phyloP scores from a whole-genome alignment of 306 rosid genomes.

The Sphenostylis stenocarpa region DNA sequence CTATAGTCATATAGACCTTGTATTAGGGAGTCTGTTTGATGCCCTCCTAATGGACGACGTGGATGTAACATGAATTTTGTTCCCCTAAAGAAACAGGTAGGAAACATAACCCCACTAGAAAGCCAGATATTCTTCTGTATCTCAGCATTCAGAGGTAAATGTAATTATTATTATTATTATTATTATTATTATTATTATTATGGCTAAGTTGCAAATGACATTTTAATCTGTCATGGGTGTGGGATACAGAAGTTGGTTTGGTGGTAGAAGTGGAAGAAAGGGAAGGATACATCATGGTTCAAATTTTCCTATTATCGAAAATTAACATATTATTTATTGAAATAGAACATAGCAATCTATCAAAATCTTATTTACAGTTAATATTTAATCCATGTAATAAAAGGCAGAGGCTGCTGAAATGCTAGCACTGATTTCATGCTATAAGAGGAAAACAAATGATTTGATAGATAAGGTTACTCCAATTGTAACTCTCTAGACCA shows the following conservation, averaged over 20 bases:
- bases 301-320: too few species aligned
- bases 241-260: too few species aligned
- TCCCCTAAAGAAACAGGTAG: conserved; percentile 19
- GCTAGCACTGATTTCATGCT: not conserved
- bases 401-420: not conserved
- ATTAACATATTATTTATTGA: too few species aligned
- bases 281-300: too few species aligned
- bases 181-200: conserved; percentile 11
- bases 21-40: conserved; percentile 1
- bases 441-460: too few species aligned
- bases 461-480: too few species aligned
- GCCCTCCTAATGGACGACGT: not conserved
- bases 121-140: conserved; percentile 19
- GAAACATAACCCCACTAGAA: conserved; percentile 26
- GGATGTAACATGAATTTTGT: conserved; percentile 24
- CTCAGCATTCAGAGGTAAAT: conserved; percentile 20
- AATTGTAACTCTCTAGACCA: too few species aligned
- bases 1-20: conserved; percentile 5
- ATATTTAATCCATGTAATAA: not conserved
- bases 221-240: not conserved
- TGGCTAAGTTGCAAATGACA: conserved; percentile 4
- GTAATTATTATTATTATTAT: not conserved
- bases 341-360: not conserved
- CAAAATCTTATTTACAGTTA: not conserved
- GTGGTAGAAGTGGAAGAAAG: too few species aligned